These are phyloP conservation scores for Cystobasidium slooffiae DNA, from an alignment of 1,284 basidiomycete genomes.

Conservation along the genomic window DNA sequence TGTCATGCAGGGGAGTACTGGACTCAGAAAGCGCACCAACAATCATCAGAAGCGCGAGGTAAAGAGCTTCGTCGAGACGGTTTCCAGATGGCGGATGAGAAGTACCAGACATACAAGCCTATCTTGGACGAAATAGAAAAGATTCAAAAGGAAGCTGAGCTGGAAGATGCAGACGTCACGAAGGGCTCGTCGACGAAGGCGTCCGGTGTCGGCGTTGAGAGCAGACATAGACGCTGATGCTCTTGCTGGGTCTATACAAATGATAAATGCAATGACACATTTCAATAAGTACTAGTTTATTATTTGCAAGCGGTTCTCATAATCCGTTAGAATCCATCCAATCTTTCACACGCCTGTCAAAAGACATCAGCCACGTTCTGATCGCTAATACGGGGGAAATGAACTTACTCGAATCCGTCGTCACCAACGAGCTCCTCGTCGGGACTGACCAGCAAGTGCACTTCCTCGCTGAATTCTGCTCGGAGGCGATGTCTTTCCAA, in stretches of 20 bases:
- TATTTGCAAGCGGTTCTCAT: background rate
- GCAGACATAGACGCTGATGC: conserved; percentile 28
- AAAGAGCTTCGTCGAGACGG: conserved; percentile 80
- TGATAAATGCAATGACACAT: background rate
- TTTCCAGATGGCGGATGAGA: conserved; percentile 71
- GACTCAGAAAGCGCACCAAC: conserved; percentile 71
- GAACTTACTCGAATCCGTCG: conserved; percentile 35
- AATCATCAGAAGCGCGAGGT: conserved; percentile 68
- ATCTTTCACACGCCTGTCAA: conserved; percentile 35
- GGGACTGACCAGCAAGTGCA: conserved; percentile 33
- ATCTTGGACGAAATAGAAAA: conserved; percentile 78
- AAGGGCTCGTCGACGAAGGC: conserved; percentile 56
- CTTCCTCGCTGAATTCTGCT: conserved; percentile 33
- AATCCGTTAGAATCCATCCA: conserved; percentile 42
- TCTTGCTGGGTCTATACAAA: background rate
- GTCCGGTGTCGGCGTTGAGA: conserved; percentile 34
- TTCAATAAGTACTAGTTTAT: background rate
- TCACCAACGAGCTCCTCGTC: conserved; percentile 6
- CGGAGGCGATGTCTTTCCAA: conserved; percentile 34
- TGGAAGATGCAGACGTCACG: conserved; percentile 81
- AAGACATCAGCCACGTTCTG: background rate
- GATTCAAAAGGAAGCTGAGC: conserved; percentile 80
- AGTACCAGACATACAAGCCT: conserved; percentile 76
- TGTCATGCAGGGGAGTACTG: conserved; percentile 71
- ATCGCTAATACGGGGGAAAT: background rate